Conservation (phyloP, 2,329 filamentous ascomycete genomes). For the Aphanocladium album region DNA sequence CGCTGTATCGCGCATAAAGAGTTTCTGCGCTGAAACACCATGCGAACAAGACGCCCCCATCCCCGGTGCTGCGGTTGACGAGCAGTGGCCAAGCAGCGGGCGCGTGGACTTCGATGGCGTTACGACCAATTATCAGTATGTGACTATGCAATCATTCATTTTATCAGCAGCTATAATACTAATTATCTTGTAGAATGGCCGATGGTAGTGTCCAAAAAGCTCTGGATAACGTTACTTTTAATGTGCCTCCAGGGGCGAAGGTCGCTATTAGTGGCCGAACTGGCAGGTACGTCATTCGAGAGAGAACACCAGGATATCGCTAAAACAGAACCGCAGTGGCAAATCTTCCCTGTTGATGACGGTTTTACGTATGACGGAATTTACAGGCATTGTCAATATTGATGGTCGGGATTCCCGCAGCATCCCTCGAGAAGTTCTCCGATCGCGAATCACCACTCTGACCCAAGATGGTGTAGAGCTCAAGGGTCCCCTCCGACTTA, state of each 20-base stretch:
- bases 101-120: neutral
- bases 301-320: neutral
- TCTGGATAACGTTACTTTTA: neutral
- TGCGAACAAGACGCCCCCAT: neutral
- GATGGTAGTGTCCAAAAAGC: neutral
- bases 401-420: conserved; percentile 36
- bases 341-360: neutral
- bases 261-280: conserved; percentile 4
- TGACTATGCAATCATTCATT: neutral
- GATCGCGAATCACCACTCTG: conserved; percentile 36
- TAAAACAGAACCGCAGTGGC: neutral
- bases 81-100: neutral
- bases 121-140: neutral
- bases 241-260: neutral
- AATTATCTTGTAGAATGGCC: neutral
- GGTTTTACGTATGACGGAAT: neutral
- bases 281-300: neutral
- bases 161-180: neutral
- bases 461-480: conserved; percentile 43
- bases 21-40: neutral
- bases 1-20: neutral
- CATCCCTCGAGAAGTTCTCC: conserved; percentile 35
- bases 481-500: conserved; percentile 37
- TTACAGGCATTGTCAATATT: conserved; percentile 29
- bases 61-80: neutral